Base-by-base conservation (phyloP, 192 early-diverging fungal genomes). In the Dissophora globulifera region DNA sequence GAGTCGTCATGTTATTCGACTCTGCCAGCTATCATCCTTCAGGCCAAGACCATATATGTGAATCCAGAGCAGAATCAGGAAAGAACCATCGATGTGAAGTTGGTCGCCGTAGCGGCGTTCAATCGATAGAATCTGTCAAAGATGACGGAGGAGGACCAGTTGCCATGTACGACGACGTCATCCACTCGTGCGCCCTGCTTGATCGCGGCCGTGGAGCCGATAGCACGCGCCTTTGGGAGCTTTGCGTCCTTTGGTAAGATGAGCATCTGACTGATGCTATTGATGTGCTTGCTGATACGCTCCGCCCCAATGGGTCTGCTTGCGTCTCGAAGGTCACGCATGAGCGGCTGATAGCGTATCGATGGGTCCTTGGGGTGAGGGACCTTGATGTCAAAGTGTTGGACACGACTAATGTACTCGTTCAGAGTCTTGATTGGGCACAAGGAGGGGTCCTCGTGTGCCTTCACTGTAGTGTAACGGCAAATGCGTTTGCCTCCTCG, bases 351-450 rank as follows among this genome's bases (percentile, higher is more conserved):
- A 41, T 40, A 30, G 0, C 19, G 19, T 3, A 23, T 30, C 4
- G 30, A 9, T 3, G 35, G 13, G 29, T 68, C 57, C 31, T 58
- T 69, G 6, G 25, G 57, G 29, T 69, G 50, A 15, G 56, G 56
- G 2, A 60, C 38, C 10, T 9, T 0, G 5, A 54, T 10, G 2
- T 30, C 26, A 26, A 19, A 17, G 0, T 13, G 9, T 2, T 12
- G 5, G 5, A 49, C 33, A 32, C 57, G 48, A 25, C 46, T 12
- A 0, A 23, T 22, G 31, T 70, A 70, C 23, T 17, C 25, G 22
- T 12, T 35, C 52, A 47, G 60, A 4, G 53, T 30, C 9, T 54
- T 22, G 16, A 70, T 38, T 3, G 68, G 59, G 27, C 68, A 70
- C 25, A 56, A 31, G 4, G 33, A 15, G 0, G 31, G 19, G 57